Evolutionary conservation across 2,329 filamentous ascomycete genomes (phyloP).

Genomic region (Calonectria pseudoturangicola): DNA sequence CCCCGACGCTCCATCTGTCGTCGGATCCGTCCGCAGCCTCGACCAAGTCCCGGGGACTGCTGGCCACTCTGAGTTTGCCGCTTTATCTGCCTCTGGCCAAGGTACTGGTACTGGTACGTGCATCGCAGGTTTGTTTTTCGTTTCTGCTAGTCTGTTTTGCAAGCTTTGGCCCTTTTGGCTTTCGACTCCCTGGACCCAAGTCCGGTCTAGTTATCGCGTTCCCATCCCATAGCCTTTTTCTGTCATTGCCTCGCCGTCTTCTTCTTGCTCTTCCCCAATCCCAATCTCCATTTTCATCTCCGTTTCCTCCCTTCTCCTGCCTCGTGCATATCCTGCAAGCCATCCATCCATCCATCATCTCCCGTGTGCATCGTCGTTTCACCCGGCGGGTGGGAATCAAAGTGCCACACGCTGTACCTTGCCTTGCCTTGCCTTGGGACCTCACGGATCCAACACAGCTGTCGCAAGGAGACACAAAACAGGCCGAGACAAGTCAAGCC

Average conservation of each 20-base stretch:
- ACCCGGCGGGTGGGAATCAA: conserved; percentile 15
- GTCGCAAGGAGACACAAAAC: conserved; percentile 29
- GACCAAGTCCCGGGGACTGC: conserved; percentile 29
- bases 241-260: conserved; percentile 22
- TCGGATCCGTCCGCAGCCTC: conserved; percentile 36
- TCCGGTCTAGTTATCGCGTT: conserved; percentile 23
- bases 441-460: conserved; percentile 15
- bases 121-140: conserved; percentile 24
- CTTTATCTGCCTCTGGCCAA: conserved; percentile 23
- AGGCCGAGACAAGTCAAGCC: conserved; percentile 13
- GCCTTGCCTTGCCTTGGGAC: background rate
- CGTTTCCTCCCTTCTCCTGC: conserved; percentile 2
- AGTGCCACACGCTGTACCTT: background rate
- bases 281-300: too few relatives aligned
- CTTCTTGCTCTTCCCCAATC: conserved; percentile 7
- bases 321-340: conserved; percentile 17
- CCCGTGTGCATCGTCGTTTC: conserved; percentile 21
- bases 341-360: conserved; percentile 28
- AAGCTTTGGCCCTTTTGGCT: conserved; percentile 31
- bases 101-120: conserved; percentile 27
- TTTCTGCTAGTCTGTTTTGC: conserved; percentile 25
- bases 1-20: conserved; percentile 37
- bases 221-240: conserved; percentile 27
- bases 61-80: conserved; percentile 24
- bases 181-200: conserved; percentile 26